phyloP scores from a whole-genome alignment of 352 stramenopile genomes.

The Saprolegnia parasitica region DNA sequence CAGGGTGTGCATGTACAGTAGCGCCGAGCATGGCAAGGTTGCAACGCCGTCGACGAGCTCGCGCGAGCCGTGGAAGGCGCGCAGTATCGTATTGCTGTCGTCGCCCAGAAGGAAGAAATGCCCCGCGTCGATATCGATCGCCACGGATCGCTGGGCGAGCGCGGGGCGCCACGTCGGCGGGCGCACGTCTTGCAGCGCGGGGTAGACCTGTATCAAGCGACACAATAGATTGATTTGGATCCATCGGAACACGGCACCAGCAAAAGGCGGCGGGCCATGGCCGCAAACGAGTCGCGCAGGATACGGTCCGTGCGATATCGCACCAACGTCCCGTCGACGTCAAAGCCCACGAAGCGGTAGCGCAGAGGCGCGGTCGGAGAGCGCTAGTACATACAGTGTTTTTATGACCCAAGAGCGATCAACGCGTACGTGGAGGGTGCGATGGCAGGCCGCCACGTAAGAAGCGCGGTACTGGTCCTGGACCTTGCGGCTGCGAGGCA shows the following conservation, averaged over 20 bases:
- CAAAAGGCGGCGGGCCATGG: neutral
- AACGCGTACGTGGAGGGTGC: too few species aligned
- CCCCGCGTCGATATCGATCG: neutral
- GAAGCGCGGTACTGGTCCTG: too few species aligned
- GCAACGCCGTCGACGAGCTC: neutral
- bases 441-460: too few species aligned
- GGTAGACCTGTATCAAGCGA: neutral
- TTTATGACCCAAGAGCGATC: too few species aligned
- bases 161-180: neutral
- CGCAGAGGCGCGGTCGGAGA: neutral
- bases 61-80: neutral
- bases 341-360: constrained; percentile 10
- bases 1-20: constrained; percentile 1
- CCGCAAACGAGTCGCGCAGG: neutral
- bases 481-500: too few species aligned
- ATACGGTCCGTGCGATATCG: neutral
- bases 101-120: neutral
- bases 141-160: neutral
- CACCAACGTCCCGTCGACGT: constrained; percentile 17
- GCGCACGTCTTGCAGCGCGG: neutral
- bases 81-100: neutral
- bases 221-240: neutral
- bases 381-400: neutral
- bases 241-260: neutral
- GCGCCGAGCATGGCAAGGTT: neutral